Evolutionary conservation across 139 green algal species (phyloP).

Genomic region (Bryopsis sp.): DNA sequence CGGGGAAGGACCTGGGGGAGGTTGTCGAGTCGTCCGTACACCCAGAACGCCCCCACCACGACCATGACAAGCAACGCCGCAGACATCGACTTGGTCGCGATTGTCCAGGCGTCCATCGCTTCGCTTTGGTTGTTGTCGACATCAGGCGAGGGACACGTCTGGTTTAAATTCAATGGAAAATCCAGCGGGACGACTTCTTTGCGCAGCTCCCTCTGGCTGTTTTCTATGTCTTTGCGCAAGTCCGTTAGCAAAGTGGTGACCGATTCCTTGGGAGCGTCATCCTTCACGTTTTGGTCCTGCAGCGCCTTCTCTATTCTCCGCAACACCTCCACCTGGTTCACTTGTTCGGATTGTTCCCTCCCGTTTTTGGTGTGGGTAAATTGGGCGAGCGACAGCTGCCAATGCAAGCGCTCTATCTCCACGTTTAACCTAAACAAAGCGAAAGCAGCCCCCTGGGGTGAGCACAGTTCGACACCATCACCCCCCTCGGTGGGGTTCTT

Average conservation of each 20-base stretch:
- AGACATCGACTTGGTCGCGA: too few species aligned
- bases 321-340: background rate
- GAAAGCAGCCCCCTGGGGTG: too few species aligned
- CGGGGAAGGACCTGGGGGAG: background rate
- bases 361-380: background rate
- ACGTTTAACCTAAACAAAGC: background rate
- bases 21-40: background rate
- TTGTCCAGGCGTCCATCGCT: too few species aligned
- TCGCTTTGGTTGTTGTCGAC: too few species aligned
- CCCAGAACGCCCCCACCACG: background rate
- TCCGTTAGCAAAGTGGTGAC: background rate
- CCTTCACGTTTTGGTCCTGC: background rate
- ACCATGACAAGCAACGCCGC: background rate
- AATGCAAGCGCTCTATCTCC: conserved; percentile 3
- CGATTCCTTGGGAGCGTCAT: background rate
- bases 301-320: background rate
- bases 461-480: too few species aligned
- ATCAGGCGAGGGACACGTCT: too few species aligned
- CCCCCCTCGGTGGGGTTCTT: too few species aligned
- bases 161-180: too few species aligned
- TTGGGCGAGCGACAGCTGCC: background rate
- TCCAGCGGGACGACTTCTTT: too few species aligned
- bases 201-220: background rate
- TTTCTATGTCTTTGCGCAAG: background rate
- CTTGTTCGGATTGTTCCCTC: too few species aligned